phyloP scores from a whole-genome alignment of 495 filamentous ascomycete genomes.

The Thermochaetoides thermophila region DNA sequence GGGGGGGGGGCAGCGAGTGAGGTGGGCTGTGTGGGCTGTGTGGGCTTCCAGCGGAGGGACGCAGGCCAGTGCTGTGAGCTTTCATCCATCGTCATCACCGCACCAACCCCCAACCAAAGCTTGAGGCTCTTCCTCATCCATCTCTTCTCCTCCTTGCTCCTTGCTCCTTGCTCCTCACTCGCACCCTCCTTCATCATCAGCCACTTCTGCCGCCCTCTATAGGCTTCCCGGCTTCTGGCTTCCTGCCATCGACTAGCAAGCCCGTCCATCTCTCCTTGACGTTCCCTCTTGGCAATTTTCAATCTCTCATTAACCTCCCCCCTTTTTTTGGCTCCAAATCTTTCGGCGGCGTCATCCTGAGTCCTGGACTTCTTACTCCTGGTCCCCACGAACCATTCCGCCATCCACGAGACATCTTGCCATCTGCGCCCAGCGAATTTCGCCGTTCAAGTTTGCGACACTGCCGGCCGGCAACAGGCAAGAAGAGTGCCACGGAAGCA shows the following conservation, averaged over 20 bases:
- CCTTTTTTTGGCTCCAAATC: constrained; percentile 17
- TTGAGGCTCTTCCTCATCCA: constrained; percentile 12
- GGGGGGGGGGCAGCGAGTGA: no score
- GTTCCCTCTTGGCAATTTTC: constrained; percentile 19
- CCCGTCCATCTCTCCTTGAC: constrained; percentile 14
- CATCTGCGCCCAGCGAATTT: no score
- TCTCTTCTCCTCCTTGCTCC: not conserved
- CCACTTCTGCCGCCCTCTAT: constrained; percentile 4
- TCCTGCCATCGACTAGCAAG: constrained; percentile 3
- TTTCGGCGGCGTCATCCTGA: constrained; percentile 12
- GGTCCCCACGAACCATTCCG: no score
- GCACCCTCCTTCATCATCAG: constrained; percentile 11
- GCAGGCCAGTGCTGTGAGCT: no score
- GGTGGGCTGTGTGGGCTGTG: no score
- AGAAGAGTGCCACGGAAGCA: no score
- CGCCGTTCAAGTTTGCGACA: no score
- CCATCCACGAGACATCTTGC: no score
- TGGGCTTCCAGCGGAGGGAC: no score
- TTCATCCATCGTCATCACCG: constrained; percentile 16
- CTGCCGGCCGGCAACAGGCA: no score
- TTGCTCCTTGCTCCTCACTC: constrained; percentile 5
- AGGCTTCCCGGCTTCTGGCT: constrained; percentile 9
- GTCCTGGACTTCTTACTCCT: no score
- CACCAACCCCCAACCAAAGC: no score
- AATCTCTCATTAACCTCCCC: constrained; percentile 22